Evolutionary conservation across 2,329 filamentous ascomycete species (phyloP).

Genomic region (Diaporthe sp.): DNA sequence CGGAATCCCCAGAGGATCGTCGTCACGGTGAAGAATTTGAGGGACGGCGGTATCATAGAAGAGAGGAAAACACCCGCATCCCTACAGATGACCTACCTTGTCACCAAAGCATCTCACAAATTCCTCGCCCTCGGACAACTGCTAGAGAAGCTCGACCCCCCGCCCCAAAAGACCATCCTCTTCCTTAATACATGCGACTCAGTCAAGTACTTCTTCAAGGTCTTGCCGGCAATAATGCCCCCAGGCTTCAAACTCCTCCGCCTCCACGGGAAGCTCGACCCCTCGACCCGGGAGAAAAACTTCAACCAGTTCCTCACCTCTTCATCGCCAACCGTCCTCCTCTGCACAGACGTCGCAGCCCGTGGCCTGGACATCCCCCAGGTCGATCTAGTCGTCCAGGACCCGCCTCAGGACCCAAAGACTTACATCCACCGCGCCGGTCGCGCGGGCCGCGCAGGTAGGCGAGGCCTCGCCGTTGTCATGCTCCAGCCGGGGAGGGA

Average conservation of each 20-base stretch:
- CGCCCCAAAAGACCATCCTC: conserved; percentile 87
- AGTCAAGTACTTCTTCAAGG: conserved; percentile 92
- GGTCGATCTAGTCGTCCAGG: conserved; percentile 92
- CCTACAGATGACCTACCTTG: conserved; percentile 89
- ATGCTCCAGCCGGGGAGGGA: conserved; percentile 88
- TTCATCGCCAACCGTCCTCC: conserved; percentile 81
- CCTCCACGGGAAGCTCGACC: conserved; percentile 91
- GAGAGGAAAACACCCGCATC: conserved; percentile 93
- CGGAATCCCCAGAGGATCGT: conserved; percentile 95
- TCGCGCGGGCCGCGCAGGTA: conserved; percentile 88
- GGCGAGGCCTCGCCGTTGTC: conserved; percentile 86
- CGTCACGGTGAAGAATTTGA: conserved; percentile 86
- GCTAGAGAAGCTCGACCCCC: conserved; percentile 76
- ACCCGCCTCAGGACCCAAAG: conserved; percentile 88
- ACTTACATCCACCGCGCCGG: conserved; percentile 96
- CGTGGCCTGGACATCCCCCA: conserved; percentile 92
- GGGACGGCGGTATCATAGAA: conserved; percentile 74
- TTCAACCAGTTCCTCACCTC: conserved; percentile 84
- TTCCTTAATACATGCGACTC: conserved; percentile 90
- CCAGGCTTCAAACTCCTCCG: conserved; percentile 78
- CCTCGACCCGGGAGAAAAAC: conserved; percentile 89
- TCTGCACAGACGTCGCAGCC: conserved; percentile 94
- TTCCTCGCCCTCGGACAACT: conserved; percentile 80
- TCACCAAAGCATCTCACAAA: conserved; percentile 83
- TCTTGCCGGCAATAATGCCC: conserved; percentile 81